A percentile compares a stretch with the other conserved stretches of the same genome.
Conservation (phyloP, 768 basidiomycete species). For the Suillus clintonianus region DNA sequence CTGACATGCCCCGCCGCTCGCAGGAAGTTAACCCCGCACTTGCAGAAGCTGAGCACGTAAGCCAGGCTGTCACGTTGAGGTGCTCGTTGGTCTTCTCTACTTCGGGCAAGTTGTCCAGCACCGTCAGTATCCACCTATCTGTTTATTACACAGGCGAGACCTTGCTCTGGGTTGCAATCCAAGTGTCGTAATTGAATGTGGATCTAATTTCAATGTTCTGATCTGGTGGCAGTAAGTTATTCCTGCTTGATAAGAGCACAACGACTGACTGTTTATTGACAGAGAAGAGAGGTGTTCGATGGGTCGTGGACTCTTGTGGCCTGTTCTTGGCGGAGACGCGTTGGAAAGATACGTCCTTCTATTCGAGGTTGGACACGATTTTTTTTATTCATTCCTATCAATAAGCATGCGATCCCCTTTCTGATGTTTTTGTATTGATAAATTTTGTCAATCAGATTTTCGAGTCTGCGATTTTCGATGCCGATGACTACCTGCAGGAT, state of each 20-base stretch:
- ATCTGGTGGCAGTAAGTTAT: neutral
- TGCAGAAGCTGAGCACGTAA: slow-evolving; percentile 67
- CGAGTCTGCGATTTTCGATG: neutral
- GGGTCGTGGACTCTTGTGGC: no score
- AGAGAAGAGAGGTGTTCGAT: neutral
- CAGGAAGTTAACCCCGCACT: slow-evolving; percentile 88
- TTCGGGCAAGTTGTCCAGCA: slow-evolving; percentile 54
- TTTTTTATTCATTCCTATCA: neutral
- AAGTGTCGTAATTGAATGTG: neutral
- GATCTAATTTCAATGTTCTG: neutral
- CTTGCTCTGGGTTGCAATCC: neutral
- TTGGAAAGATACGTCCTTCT: neutral
- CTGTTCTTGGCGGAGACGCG: neutral
- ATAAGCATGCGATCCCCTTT: neutral
- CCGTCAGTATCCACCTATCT: neutral
- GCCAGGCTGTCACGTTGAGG: slow-evolving; percentile 88
- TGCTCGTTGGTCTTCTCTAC: slow-evolving; percentile 75
- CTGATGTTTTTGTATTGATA: neutral
- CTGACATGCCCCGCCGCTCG: neutral
- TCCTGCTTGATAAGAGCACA: neutral
- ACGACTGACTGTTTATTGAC: neutral
- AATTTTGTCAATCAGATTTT: neutral
- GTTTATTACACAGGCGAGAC: neutral
- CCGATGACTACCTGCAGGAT: neutral
- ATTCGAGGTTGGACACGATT: neutral